Evolutionary conservation across 1,139 yeast genomes (phyloP).

Genomic region (Blastobotrys capitulatus): DNA sequence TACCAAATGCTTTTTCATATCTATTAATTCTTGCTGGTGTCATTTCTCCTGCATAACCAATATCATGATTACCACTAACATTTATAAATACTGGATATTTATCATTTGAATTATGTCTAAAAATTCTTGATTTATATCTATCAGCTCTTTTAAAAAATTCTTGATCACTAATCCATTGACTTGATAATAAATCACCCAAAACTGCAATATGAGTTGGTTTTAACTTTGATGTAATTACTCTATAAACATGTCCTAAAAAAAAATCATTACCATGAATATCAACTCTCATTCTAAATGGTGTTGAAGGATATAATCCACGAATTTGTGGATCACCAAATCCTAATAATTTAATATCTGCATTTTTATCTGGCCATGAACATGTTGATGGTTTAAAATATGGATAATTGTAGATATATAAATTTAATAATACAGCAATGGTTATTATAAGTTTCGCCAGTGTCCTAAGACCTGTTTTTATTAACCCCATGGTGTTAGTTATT

Average conservation of each 20-base stretch:
- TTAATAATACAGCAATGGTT: conserved; percentile 10
- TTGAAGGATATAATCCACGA: conserved; percentile 67
- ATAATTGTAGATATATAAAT: conserved; percentile 22
- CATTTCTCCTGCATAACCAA: conserved; percentile 94
- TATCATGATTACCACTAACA: conserved; percentile 91
- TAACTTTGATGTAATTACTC: conserved; percentile 54
- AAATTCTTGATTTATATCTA: conserved; percentile 49
- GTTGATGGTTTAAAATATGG: conserved; percentile 19
- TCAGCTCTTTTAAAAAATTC: conserved; percentile 77
- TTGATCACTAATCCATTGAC: conserved; percentile 89
- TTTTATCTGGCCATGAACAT: conserved; percentile 27
- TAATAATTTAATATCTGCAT: conserved; percentile 34
- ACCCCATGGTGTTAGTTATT: neutral
- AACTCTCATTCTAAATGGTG: conserved; percentile 66
- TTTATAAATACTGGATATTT: conserved; percentile 67
- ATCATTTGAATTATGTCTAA: conserved; percentile 26
- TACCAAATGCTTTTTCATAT: conserved; percentile 68
- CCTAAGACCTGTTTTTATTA: neutral
- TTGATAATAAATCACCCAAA: conserved; percentile 89
- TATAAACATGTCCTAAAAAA: conserved; percentile 78
- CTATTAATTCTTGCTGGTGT: conserved; percentile 87
- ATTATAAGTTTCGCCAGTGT: neutral
- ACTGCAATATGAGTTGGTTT: conserved; percentile 79
- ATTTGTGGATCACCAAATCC: conserved; percentile 97
- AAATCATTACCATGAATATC: conserved; percentile 88